phyloP scores from a whole-genome alignment of 352 stramenopile genomes.

The Globisporangium cylindrosporum region DNA sequence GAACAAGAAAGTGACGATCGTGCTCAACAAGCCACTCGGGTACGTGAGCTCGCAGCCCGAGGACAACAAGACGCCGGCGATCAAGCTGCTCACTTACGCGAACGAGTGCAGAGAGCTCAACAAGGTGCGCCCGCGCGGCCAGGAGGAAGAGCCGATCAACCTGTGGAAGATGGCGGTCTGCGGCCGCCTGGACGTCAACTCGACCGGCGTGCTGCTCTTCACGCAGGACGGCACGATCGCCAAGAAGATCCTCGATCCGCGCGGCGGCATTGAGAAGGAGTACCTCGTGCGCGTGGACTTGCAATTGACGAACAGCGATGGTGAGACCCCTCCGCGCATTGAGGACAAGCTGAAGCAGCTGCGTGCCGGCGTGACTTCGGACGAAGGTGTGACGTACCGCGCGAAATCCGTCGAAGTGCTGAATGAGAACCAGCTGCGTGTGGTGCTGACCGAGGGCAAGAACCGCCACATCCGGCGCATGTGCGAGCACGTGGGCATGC shows the following conservation, averaged over 20 bases:
- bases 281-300: slow-evolving; percentile 80
- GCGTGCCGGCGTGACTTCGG: slow-evolving; percentile 49
- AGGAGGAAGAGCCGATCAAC: slow-evolving; percentile 43
- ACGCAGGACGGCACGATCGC: slow-evolving; percentile 78
- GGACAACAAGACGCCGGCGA: slow-evolving; percentile 53
- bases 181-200: slow-evolving; percentile 81
- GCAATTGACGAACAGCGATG: slow-evolving; percentile 47
- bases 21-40: slow-evolving; percentile 85
- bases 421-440: slow-evolving; percentile 78
- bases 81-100: slow-evolving; percentile 71
- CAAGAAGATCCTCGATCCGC: slow-evolving; percentile 77
- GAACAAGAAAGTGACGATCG: slow-evolving; percentile 71
- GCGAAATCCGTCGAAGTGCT: slow-evolving; percentile 78
- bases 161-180: slow-evolving; percentile 83
- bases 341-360: slow-evolving; percentile 63
- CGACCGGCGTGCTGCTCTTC: slow-evolving; percentile 76
- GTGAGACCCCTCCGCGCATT: slow-evolving; percentile 13
- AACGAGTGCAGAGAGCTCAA: slow-evolving; percentile 77
- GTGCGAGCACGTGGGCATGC: slow-evolving; percentile 90
- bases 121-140: slow-evolving; percentile 32
- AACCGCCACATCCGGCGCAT: slow-evolving; percentile 97
- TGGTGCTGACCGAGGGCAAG: slow-evolving; percentile 93
- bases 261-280: slow-evolving; percentile 75
- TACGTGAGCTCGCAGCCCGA: slow-evolving; percentile 80
- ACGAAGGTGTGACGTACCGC: slow-evolving; percentile 62